These are phyloP conservation scores for Dianthus caryophyllus DNA, from an alignment of 148 eudicot species.

Conservation along the genomic window DNA sequence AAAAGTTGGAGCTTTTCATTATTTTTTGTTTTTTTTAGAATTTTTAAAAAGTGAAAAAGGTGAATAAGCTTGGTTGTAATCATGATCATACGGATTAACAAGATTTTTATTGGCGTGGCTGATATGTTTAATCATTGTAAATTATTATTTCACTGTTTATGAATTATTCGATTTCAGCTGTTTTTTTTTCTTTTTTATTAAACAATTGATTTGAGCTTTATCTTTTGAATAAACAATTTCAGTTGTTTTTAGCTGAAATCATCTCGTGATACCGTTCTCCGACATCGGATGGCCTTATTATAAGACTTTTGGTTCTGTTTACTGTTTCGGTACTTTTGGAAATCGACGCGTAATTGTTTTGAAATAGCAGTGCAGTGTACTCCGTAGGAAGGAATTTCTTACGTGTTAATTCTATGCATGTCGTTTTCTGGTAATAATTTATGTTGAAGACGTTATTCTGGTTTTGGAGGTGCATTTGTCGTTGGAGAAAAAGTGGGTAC, in stretches of 20 bases:
- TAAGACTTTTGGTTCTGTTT: no score
- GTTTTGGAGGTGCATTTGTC: constrained; percentile 3
- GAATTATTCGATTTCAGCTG: constrained; percentile 1
- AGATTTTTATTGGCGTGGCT: constrained; percentile 15
- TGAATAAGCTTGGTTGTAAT: constrained; percentile 7
- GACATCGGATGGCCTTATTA: no score
- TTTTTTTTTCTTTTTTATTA: no score
- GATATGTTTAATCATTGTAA: constrained; percentile 13
- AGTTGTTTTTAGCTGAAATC: not conserved
- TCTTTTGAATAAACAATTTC: not conserved
- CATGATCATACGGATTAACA: constrained; percentile 3
- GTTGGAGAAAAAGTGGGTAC: not conserved
- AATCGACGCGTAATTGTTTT: no score
- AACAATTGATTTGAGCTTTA: no score
- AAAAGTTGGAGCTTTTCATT: constrained; percentile 4
- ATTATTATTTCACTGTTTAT: not conserved
- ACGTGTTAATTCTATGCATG: not conserved
- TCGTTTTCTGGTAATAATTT: not conserved
- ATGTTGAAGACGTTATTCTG: constrained; percentile 4
- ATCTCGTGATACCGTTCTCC: no score
- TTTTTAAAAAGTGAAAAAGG: constrained; percentile 11
- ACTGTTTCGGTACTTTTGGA: not conserved
- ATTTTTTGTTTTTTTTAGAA: not conserved
- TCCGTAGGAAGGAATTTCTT: not conserved
- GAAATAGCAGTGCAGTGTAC: not conserved